Conservation (phyloP, 1,139 yeast genomes). For the Magnusiomyces starmeri region DNA sequence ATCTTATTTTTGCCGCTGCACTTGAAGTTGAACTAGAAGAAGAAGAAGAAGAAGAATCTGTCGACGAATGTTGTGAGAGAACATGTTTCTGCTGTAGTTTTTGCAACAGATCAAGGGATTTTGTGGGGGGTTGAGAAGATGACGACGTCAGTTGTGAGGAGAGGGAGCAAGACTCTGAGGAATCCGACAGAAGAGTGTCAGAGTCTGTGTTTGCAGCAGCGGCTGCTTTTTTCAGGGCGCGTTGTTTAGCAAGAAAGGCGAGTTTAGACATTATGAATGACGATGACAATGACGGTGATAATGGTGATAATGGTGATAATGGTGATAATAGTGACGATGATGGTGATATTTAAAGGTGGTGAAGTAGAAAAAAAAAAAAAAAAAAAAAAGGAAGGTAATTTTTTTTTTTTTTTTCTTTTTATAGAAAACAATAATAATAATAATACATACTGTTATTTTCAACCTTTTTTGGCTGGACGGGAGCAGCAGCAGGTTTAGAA, state of each 20-base stretch:
- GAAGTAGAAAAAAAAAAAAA: neutral
- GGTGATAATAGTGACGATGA: neutral
- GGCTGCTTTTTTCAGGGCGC: slow-evolving; percentile 13
- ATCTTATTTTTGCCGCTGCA: neutral
- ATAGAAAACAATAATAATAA: no score
- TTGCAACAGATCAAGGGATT: neutral
- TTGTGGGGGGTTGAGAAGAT: neutral
- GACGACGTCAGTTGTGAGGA: neutral
- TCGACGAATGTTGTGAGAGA: neutral
- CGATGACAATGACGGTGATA: neutral
- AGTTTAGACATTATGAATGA: slow-evolving; percentile 14
- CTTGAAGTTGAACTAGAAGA: neutral
- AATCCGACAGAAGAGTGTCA: no score
- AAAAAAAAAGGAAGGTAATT: no score
- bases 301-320: neutral
- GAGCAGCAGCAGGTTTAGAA: neutral
- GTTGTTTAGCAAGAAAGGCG: slow-evolving; percentile 13
- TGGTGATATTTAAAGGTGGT: neutral
- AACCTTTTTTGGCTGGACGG: no score
- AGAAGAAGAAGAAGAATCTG: neutral
- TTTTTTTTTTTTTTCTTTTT: no score
- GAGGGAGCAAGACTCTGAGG: no score
- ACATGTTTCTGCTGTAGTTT: neutral
- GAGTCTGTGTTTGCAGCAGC: slow-evolving; percentile 7
- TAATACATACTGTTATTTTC: no score